Percentiles rank a stretch among this genome's conserved stretches.
phyloP scores from a whole-genome alignment of 192 early-diverging fungal species.

The Haplosporangium gracile region DNA sequence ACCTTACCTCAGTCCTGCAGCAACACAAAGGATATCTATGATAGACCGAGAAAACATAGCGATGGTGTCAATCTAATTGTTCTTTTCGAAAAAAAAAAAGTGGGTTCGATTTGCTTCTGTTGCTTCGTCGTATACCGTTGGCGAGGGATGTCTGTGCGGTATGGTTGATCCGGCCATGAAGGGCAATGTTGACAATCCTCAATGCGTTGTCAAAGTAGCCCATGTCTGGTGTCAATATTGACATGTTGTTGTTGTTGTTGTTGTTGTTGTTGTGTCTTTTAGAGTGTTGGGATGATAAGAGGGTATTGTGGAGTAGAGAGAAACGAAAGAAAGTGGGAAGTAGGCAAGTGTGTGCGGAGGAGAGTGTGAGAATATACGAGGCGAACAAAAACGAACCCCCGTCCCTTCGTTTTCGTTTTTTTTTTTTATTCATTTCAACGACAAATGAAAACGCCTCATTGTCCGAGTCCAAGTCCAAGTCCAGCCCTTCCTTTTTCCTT shows the following conservation, averaged over 20 bases:
- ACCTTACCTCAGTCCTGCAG: constrained; percentile 22
- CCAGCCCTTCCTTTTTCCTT: not conserved
- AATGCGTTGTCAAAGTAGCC: constrained; percentile 4
- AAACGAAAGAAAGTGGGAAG: not conserved
- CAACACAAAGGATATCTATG: constrained; percentile 26
- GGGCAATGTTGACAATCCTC: constrained; percentile 2
- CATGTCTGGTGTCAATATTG: not conserved
- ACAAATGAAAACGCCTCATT: no score
- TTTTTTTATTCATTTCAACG: not conserved
- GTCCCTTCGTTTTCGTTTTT: not conserved
- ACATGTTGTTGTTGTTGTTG: not conserved
- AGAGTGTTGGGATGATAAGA: no score
- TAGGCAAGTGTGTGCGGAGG: not conserved
- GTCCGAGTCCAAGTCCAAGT: not conserved
- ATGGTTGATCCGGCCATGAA: constrained; percentile 22
- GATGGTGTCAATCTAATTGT: no score
- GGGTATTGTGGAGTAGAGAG: not conserved
- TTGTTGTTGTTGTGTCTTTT: not conserved
- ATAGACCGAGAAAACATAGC: not conserved
- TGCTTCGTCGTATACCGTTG: constrained; percentile 5
- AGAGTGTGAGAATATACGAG: not conserved
- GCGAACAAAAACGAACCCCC: no score
- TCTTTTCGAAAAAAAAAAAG: not conserved
- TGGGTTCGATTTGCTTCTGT: not conserved
- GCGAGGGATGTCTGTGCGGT: constrained; percentile 37